Base-by-base conservation (phyloP, 2,329 filamentous ascomycete genomes). In the Diaporthe longicolla region DNA sequence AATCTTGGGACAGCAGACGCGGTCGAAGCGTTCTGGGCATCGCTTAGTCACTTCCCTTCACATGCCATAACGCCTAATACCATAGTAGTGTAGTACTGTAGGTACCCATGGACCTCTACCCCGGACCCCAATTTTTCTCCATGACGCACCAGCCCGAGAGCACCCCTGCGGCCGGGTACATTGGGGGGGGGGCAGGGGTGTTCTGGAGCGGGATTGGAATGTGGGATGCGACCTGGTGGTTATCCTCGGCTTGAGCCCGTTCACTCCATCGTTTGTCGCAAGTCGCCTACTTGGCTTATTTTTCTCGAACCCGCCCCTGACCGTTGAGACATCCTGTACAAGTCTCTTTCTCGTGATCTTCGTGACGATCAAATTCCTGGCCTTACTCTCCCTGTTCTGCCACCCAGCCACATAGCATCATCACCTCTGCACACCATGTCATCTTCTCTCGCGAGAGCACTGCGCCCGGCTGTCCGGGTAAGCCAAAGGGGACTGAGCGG, bases 401-500 rank as follows among this genome's bases (percentile, higher is more conserved):
- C 40, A 17, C 19, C 19, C 21, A 19, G 48, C 40, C 40, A 43
- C 26, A 55, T 40, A n/a, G 21, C 0, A 68, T 24, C 0, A 68
- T 24, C 7, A 57, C 50, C 4, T 11, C 52, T 17, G n/a, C 13
- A 37, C 66, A 81, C 71, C 59, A 87, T 87, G 83, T 88, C 86
- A 73, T 87, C 86, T 73, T 87, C 87, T 35, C 82, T 90, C 73
- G 83, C 86, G 72, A 84, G 88, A 81, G 84, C 84, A 35, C 77
- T 90, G 76, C 85, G 88, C 77, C 89, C 89, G 74, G 87, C 85
- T 43, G 79, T 90, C 75, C 85, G 85, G 76, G 84, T 84, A 78
- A 83, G 87, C 77, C 82, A 84, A 75, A 79, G 79, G 69, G 79
- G 82, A 72, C 78, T 80, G 63, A 76, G 80, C 29, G 78, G 80